Base-by-base conservation (phyloP, 2,329 filamentous ascomycete species). In the Rhynchosporium graminicola region DNA sequence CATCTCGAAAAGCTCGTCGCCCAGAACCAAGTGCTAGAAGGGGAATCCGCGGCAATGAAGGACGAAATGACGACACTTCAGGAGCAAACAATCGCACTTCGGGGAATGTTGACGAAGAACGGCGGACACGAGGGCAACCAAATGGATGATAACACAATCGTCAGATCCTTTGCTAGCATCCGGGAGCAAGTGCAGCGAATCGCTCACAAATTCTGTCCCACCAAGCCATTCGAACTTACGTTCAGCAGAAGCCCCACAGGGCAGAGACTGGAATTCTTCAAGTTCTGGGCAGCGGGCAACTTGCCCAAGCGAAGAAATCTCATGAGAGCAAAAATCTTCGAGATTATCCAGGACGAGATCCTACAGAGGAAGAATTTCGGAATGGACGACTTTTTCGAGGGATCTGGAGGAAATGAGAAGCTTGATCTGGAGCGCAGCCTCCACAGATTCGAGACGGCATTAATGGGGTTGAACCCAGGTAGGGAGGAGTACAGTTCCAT, bases 61-160 rank as follows among this genome's bases (percentile, higher is more conserved):
- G 8, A n/a, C 9, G 52, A 56, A 5, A 56, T 31, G 13, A 6
- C 20, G 15, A 31, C 4, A 8, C n/a, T 43, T 2, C 15, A 56
- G n/a, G 26, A 43, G 9, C 36, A 56, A 26, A 26, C 36, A 43
- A 10, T n/a, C 1, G 12, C 29, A 38, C 26, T 42, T 20, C n/a
- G 36, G n/a, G 36, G n/a, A 6, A 15, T 56, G 36, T 26, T 56
- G 8, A 43, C 52, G 2, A 43, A 31, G 40, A 29, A 56, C 8
- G 36, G 36, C 36, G 33, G 26, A 40, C 12, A 10, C 13, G 26
- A 42, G n/a, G 36, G 36, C 20, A 15, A 8, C 7, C 57, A 59
- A 20, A 9, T 59, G n/a, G 45, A 59, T 7, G 57, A 48, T 20
- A 40, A 33, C 26, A 50, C 57, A 29, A 48, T 59, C 26, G 20